phyloP scores from a whole-genome alignment of 164 flowering plant species.

The Vitis vinifera region ASM3070453v1 NC_081818.1:5652001-5652500 shows the following conservation, averaged over 20 bases:
- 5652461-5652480: no score
- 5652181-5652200: conserved; percentile 40
- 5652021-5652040: no score
- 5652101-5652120: no score
- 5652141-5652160: no score
- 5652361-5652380: conserved; percentile 41
- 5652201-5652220: conserved; percentile 64
- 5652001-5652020: no score
- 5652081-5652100: no score
- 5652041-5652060: no score
- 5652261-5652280: conserved; percentile 38
- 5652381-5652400: conserved; percentile 59
- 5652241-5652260: conserved; percentile 55
- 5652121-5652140: no score
- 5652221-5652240: conserved; percentile 45
- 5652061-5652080: no score
- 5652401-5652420: conserved; percentile 64
- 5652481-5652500: no score
- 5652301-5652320: conserved; percentile 57
- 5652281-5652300: conserved; percentile 83
- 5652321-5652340: conserved; percentile 48
- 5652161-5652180: conserved; percentile 30
- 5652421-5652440: conserved; percentile 43
- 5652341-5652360: conserved; percentile 67
- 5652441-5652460: conserved; percentile 59